Conservation (phyloP, 2,329 filamentous ascomycete species). For the Drechslerella coelobrocha region DNA sequence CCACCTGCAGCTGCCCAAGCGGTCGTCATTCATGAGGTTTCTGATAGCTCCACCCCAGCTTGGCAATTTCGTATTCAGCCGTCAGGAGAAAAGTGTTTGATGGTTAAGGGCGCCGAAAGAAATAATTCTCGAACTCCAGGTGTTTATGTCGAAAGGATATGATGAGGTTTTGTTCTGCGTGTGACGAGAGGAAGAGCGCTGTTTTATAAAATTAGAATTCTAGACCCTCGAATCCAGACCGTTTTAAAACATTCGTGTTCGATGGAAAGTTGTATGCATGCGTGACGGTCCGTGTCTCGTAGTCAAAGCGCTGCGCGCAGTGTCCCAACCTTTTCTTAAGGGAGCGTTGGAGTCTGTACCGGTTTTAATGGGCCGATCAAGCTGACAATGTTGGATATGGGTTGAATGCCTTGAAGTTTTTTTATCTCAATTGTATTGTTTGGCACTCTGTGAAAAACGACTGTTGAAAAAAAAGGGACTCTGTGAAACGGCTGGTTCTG, state of each 20-base stretch:
- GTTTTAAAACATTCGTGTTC: neutral
- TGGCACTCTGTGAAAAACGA: neutral
- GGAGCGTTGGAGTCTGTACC: neutral
- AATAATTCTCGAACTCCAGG: neutral
- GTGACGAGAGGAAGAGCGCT: neutral
- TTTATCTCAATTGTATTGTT: neutral
- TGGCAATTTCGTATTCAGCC: neutral
- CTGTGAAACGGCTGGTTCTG: constrained; percentile 11
- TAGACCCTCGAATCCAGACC: neutral
- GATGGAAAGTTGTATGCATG: neutral
- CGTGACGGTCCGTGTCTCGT: neutral
- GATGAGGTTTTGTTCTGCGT: neutral
- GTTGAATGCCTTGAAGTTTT: neutral
- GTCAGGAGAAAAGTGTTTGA: neutral
- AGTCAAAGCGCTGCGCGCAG: neutral
- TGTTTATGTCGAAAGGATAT: neutral
- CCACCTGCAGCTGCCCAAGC: constrained; percentile 24
- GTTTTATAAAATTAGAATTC: no score
- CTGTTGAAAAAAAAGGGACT: constrained; percentile 21
- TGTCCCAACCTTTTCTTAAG: neutral
- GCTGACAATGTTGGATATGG: constrained; percentile 18
- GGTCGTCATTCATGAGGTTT: constrained; percentile 47
- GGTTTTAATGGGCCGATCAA: constrained; percentile 9
- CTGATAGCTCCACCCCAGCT: constrained; percentile 11
- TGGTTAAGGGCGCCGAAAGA: neutral